These are phyloP conservation scores for Stylosanthes scabra DNA, from an alignment of 331 rosid genomes.

Conservation along the genomic window DNA sequence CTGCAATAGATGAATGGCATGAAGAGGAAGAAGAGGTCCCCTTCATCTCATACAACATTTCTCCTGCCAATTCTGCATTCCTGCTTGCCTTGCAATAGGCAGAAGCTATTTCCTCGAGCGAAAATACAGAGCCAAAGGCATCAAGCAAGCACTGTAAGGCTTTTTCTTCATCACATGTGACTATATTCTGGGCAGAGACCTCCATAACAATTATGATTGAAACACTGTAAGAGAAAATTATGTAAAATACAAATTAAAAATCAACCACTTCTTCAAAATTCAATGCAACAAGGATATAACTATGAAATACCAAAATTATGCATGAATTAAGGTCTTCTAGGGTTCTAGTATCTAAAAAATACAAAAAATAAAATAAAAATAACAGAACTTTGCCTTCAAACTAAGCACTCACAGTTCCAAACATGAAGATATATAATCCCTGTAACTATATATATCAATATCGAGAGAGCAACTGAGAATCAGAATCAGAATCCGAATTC, in stretches of 20 bases:
- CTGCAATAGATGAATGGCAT: slow-evolving; percentile 34
- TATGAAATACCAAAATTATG: slow-evolving; percentile 2
- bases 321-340: slow-evolving; percentile 1
- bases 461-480: neutral
- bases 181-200: slow-evolving; percentile 44
- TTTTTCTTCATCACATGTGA: slow-evolving; percentile 52
- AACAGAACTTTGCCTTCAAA: neutral
- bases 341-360: too few relatives aligned
- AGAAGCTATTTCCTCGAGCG: slow-evolving; percentile 77
- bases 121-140: slow-evolving; percentile 65
- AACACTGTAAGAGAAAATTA: slow-evolving; percentile 16
- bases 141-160: slow-evolving; percentile 69
- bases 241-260: neutral
- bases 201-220: slow-evolving; percentile 53
- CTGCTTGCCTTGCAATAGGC: slow-evolving; percentile 75
- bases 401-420: slow-evolving; percentile 11
- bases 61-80: slow-evolving; percentile 69
- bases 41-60: slow-evolving; percentile 57
- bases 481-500: neutral
- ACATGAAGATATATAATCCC: neutral
- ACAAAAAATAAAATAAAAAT: neutral
- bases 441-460: neutral
- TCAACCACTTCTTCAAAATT: neutral
- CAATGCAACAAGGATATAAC: neutral
- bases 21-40: slow-evolving; percentile 46